Evolutionary conservation across 2,329 filamentous ascomycete genomes (phyloP).

Genomic region (Pestalotiopsis sp.): DNA sequence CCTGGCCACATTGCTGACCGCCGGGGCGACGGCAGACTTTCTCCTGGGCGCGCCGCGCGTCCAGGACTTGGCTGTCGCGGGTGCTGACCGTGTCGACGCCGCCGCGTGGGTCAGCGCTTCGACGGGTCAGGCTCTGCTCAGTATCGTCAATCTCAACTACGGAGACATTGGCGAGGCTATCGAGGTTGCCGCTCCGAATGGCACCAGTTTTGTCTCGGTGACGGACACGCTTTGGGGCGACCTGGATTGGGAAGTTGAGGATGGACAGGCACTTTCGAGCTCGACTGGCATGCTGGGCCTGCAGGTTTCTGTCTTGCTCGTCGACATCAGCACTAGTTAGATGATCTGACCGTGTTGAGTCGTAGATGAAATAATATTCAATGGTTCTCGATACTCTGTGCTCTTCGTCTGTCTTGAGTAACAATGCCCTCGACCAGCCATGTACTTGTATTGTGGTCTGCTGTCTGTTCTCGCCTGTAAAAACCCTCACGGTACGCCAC

Average conservation of each 20-base stretch:
- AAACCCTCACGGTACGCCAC: slow-evolving; percentile 42
- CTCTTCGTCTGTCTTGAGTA: no score
- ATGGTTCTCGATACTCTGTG: background rate
- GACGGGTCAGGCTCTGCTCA: slow-evolving; percentile 13
- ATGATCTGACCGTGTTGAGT: background rate
- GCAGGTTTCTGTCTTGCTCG: slow-evolving; percentile 10
- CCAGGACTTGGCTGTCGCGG: slow-evolving; percentile 23
- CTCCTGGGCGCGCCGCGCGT: slow-evolving; percentile 35
- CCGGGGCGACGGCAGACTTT: slow-evolving; percentile 31
- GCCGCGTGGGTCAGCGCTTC: slow-evolving; percentile 38
- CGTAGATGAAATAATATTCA: background rate
- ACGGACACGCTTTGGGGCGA: slow-evolving; percentile 15
- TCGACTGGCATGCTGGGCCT: slow-evolving; percentile 6
- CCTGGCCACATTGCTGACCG: slow-evolving; percentile 41
- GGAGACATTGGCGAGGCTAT: slow-evolving; percentile 4
- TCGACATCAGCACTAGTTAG: background rate
- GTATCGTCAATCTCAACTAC: slow-evolving; percentile 19
- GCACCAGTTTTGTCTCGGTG: slow-evolving; percentile 3
- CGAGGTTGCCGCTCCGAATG: slow-evolving; percentile 13
- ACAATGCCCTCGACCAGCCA: no score
- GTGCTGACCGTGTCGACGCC: slow-evolving; percentile 36
- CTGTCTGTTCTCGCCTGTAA: background rate
- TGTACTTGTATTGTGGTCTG: background rate
- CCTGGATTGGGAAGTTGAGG: slow-evolving; percentile 12
- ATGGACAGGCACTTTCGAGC: slow-evolving; percentile 6